Conservation (phyloP, 805 yeast genomes). For the Schwanniomyces yamadae region DNA sequence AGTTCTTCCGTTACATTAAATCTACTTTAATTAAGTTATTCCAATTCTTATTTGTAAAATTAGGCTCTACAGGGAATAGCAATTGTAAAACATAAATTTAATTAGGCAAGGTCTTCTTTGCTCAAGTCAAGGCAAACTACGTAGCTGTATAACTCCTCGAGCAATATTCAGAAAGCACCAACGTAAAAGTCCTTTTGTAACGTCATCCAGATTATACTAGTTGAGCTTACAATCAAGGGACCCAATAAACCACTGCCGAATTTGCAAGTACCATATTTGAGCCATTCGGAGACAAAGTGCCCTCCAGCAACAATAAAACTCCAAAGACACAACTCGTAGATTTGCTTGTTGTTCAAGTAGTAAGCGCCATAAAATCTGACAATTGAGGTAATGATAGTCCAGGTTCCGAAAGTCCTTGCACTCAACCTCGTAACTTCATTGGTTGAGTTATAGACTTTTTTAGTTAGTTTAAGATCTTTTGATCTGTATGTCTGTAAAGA, state of each 20-base stretch:
- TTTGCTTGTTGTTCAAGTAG: conserved; percentile 58
- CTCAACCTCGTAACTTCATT: conserved; percentile 56
- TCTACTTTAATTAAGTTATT: no score
- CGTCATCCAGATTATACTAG: conserved; percentile 77
- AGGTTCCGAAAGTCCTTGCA: conserved; percentile 97
- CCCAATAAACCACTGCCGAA: conserved; percentile 88
- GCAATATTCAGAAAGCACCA: conserved; percentile 1
- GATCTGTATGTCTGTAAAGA: conserved; percentile 82
- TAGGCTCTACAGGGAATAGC: no score
- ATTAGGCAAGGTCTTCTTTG: no score
- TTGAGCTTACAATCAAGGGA: conserved; percentile 76
- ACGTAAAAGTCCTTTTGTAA: conserved; percentile 64
- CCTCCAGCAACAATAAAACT: conserved; percentile 78
- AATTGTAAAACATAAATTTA: no score
- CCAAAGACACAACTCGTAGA: conserved; percentile 75
- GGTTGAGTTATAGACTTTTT: conserved; percentile 72
- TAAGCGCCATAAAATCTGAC: conserved; percentile 88
- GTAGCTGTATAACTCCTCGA: no score
- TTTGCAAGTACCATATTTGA: conserved; percentile 72
- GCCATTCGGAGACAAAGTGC: conserved; percentile 85
- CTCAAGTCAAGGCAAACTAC: no score
- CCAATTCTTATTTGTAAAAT: no score
- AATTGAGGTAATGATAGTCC: conserved; percentile 87
- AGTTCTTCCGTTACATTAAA: no score
- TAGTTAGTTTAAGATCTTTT: conserved; percentile 65